Base-by-base conservation (phyloP, 192 early-diverging fungal genomes). In the Rhizophagus clarus region DNA sequence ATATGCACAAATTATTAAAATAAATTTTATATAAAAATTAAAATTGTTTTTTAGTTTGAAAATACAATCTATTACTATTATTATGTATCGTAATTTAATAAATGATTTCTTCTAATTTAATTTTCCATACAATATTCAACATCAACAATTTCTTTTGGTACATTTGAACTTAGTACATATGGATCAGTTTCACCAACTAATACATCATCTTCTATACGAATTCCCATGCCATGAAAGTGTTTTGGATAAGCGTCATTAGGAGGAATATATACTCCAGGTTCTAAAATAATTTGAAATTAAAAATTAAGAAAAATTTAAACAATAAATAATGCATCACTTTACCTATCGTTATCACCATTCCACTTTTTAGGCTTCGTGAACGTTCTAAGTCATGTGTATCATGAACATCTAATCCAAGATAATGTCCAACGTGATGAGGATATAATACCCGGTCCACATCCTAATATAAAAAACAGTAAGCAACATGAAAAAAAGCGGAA, bases 191-290 rank as follows among this genome's bases (percentile, higher is more conserved):
- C 85, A 3, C 94, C 94, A 82, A 99, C 89, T 12, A 92, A 91
- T 5, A 99, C 90, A 85, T 99, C 94, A 82, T 99, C 98, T 80
- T 99, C 98, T 60, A 99, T 97, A 51, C 98, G 91, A 61, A 99
- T 93, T 28, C 96, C 98, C 63, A 96, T 94, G 0, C 95, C 95
- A 17, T 94, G 93, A 82, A 92, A 96, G 68, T 93, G 85, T 76
- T 87, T 86, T 9, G 96, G 95, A 84, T 93, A 99, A 15, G 83
- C 85, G 79, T 84, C 64, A 49, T 93, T 87, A 63, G 87, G 85
- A 0, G 98, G 97, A 69, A 98, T 91, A 82, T 99, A 99, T 5
- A 99, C 42, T 1, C 96, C 98, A 1, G 98, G 97, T 82, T 99
- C 98, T 86, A 34, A 34, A 62, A 12, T 11, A 31, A 32, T 22